Base-by-base conservation (phyloP, 2,329 filamentous ascomycete species). In the Arthroderma sp. region DNA sequence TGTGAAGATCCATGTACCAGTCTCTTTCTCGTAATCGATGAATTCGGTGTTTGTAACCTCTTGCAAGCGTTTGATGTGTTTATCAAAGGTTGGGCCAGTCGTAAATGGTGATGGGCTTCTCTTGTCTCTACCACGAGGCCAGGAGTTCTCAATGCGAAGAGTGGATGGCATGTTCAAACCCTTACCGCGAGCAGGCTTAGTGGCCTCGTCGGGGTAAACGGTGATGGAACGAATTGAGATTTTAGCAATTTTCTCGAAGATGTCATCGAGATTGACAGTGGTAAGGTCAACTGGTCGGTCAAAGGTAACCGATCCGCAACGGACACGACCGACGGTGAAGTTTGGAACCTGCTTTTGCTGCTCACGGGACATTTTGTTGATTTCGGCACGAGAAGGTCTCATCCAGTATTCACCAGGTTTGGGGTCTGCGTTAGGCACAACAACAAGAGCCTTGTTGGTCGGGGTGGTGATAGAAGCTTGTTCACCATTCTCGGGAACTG, bases 121-220 rank as follows among this genome's bases (percentile, higher is more conserved):
- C 68, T 81, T 82, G 62, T 83, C 80, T 56, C 76, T 74, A 68
- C 80, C 80, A 58, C 91, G 86, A 31, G 93, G 93, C 85, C 88
- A 97, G 0, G 91, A 95, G 68, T 97, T 91, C 68, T 93, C 85
- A 9, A 98, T 80, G n/a, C 81, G 82, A 62, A 98, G 91, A 38
- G 81, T 84, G 0, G 93, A 88, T 2, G 90, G 91, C 6, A 96
- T 88, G 66, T 98, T 98, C 62, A 98, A 79, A 4, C 89, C 91
- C 67, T 90, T 88, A 58, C 94, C 93, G 58, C 85, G 79, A 0
- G 86, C 80, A 15, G 93, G 91, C 73, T 96, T 98, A 67, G 84
- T 83, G 4, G 80, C 79, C 41, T 83, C 77, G 47, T 86, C 80
- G 3, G 78, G 85, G 67, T 98, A 98, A 6, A 97, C 93, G 0